Percentiles rank a stretch among this genome's conserved stretches.
Evolutionary conservation across 2,329 filamentous ascomycete species (phyloP).

Genomic region (Ophiosphaerella narmari): DNA sequence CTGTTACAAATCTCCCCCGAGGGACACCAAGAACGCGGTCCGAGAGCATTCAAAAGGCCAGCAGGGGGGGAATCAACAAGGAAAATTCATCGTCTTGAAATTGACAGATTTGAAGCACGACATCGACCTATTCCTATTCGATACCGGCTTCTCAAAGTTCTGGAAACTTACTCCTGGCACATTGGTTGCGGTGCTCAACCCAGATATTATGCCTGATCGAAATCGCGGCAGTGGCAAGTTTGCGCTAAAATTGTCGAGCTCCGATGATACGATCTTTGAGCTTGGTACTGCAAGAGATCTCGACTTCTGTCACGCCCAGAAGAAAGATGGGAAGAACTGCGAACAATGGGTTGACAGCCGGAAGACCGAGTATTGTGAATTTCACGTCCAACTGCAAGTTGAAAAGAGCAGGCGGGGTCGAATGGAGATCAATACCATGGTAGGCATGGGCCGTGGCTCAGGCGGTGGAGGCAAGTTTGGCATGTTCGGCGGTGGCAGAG

Average conservation of each 20-base stretch:
- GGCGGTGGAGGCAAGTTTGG: constrained; percentile 32
- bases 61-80: constrained; percentile 59
- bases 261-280: constrained; percentile 87
- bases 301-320: constrained; percentile 82
- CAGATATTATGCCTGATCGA: constrained; percentile 85
- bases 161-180: constrained; percentile 95
- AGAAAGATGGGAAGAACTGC: constrained; percentile 82
- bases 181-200: constrained; percentile 89
- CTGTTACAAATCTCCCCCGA: constrained; percentile 84
- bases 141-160: constrained; percentile 85
- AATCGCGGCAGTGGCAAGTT: constrained; percentile 81
- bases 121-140: constrained; percentile 89
- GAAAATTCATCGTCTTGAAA: constrained; percentile 91
- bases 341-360: constrained; percentile 84
- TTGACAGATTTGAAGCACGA: constrained; percentile 90
- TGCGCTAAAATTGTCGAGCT: constrained; percentile 81
- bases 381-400: constrained; percentile 82
- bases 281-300: constrained; percentile 84
- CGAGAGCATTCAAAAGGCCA: constrained; percentile 47
- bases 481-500: constrained; percentile 39
- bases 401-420: constrained; percentile 70
- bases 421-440: constrained; percentile 79
- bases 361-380: constrained; percentile 90
- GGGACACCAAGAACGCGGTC: constrained; percentile 58
- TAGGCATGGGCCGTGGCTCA: constrained; percentile 50